These are phyloP conservation scores for Aspergillus alliaceus DNA, from an alignment of 2,329 filamentous ascomycete genomes.

Conservation along the genomic window DNA sequence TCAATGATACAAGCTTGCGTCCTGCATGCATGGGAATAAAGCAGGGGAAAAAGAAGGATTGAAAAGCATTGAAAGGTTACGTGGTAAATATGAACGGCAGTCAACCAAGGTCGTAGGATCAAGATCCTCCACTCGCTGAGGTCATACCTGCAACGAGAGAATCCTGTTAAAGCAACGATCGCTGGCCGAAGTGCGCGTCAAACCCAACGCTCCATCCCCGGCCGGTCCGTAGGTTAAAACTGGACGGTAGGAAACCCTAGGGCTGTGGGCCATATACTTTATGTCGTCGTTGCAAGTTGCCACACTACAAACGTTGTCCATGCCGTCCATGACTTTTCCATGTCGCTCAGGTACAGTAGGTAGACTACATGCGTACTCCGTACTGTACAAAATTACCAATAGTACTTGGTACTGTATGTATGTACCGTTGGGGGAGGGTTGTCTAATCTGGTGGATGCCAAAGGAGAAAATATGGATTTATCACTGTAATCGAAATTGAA, in stretches of 20 bases:
- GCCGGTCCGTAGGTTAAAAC: slow-evolving; percentile 8
- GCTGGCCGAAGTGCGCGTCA: slow-evolving; percentile 19
- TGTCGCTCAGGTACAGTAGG: too few relatives aligned
- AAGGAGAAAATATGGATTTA: too few relatives aligned
- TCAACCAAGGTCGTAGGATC: neutral
- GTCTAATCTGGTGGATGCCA: too few relatives aligned
- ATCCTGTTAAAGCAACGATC: slow-evolving; percentile 13
- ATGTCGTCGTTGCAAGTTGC: neutral
- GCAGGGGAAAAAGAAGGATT: neutral
- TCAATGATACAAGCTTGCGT: neutral
- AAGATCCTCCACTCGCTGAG: slow-evolving; percentile 5
- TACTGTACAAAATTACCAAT: too few relatives aligned
- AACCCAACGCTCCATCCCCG: neutral
- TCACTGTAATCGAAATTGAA: neutral
- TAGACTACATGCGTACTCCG: too few relatives aligned
- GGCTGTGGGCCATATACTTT: neutral
- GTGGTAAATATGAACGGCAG: neutral
- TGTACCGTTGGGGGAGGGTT: too few relatives aligned
- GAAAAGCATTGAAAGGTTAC: neutral
- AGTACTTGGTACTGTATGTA: too few relatives aligned
- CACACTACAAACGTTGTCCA: neutral
- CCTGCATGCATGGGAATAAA: neutral
- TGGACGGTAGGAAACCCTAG: neutral
- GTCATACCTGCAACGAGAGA: slow-evolving; percentile 10
- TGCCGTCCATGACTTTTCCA: neutral